Conservation (phyloP, 768 basidiomycete genomes). For the Hypholoma sublateritium region DNA sequence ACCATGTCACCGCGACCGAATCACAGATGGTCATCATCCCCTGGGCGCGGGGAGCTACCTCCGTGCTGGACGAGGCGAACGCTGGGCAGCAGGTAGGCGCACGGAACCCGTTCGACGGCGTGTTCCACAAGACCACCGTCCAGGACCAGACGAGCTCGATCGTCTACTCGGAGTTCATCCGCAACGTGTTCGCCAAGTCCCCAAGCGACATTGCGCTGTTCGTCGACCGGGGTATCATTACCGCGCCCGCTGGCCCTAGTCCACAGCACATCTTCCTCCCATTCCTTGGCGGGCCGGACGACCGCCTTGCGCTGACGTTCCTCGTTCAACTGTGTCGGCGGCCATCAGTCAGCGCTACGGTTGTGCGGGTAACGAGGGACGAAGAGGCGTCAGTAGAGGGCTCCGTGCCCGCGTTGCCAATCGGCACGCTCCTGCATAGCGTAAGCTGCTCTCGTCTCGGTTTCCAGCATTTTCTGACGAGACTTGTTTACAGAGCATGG, state of each 20-base stretch:
- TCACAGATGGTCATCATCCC: constrained; percentile 83
- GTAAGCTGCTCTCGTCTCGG: too few relatives aligned
- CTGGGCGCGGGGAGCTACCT: constrained; percentile 60
- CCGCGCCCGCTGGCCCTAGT: constrained; percentile 21
- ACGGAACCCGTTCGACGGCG: constrained; percentile 72
- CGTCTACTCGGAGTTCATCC: constrained; percentile 81
- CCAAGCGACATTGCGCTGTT: constrained; percentile 82
- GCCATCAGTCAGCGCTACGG: constrained; percentile 64
- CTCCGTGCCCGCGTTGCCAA: too few relatives aligned
- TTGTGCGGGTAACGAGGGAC: constrained; percentile 58
- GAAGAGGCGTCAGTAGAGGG: constrained; percentile 18
- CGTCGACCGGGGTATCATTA: constrained; percentile 66
- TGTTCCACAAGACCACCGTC: constrained; percentile 59
- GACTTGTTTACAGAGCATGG: constrained; percentile 38
- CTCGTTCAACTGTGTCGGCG: constrained; percentile 77
- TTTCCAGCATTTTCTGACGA: not conserved
- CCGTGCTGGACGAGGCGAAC: constrained; percentile 26
- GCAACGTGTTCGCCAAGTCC: constrained; percentile 74
- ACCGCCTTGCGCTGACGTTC: constrained; percentile 80
- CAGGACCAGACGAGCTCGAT: constrained; percentile 54
- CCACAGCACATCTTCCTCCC: constrained; percentile 76
- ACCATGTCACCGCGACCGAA: constrained; percentile 53
- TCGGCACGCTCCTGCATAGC: too few relatives aligned
- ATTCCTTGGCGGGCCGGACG: constrained; percentile 95
- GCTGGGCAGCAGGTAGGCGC: constrained; percentile 22